These are phyloP conservation scores for Fusarium decemcellulare DNA, from an alignment of 2,329 filamentous ascomycete genomes.

Conservation along the genomic window DNA sequence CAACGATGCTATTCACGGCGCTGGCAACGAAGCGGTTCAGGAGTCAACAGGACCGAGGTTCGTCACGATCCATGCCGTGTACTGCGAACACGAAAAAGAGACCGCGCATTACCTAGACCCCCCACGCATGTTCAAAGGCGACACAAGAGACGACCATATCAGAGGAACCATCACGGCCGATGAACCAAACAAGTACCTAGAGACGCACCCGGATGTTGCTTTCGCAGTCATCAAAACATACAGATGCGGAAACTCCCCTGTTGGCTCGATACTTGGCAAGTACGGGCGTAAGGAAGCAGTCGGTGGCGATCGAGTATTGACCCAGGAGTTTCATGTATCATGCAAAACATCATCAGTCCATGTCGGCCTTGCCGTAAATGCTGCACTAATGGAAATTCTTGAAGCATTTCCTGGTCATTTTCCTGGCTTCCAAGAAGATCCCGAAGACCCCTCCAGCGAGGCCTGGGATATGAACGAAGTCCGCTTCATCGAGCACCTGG, in stretches of 20 bases:
- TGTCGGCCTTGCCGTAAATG: not conserved
- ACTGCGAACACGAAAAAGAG: too few relatives aligned
- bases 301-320: not conserved
- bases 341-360: not conserved
- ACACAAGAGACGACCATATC: not conserved
- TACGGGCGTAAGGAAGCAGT: not conserved
- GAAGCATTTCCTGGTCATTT: not conserved
- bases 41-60: not conserved
- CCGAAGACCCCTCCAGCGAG: not conserved
- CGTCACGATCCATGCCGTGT: not conserved
- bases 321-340: not conserved
- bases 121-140: conserved; percentile 21
- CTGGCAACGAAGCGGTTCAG: not conserved
- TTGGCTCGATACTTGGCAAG: not conserved
- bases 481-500: not conserved
- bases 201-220: conserved; percentile 1
- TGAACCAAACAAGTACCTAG: not conserved
- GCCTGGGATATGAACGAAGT: not conserved
- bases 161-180: conserved; percentile 5
- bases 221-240: conserved; percentile 6
- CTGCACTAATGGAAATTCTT: not conserved
- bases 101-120: conserved; percentile 8
- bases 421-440: not conserved
- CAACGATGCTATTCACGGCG: too few relatives aligned
- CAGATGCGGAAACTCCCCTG: not conserved